These are phyloP conservation scores for Lindgomyces ingoldianus DNA, from an alignment of 495 filamentous ascomycete genomes.

Conservation along the genomic window DNA sequence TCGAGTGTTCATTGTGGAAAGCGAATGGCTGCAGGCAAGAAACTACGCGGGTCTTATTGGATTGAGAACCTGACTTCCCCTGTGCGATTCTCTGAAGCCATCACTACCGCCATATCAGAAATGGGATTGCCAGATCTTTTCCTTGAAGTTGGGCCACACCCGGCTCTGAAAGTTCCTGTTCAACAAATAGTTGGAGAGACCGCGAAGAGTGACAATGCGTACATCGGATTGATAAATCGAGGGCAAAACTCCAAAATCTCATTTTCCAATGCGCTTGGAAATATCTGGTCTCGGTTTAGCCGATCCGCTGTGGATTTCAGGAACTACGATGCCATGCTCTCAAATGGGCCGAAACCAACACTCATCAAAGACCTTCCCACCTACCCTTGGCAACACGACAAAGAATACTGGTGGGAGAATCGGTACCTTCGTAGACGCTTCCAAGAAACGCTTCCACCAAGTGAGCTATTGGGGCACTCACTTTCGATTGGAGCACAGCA, in stretches of 20 bases:
- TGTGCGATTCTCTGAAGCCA: slow-evolving; percentile 25
- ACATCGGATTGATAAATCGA: neutral
- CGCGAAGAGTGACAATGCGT: neutral
- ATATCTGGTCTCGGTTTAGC: slow-evolving; percentile 6
- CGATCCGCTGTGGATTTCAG: slow-evolving; percentile 8
- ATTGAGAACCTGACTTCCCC: slow-evolving; percentile 19
- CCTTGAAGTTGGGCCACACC: slow-evolving; percentile 18
- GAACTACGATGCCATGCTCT: neutral
- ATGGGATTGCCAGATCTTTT: slow-evolving; percentile 1
- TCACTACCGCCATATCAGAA: neutral
- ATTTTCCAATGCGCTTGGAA: neutral
- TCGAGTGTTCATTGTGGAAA: neutral
- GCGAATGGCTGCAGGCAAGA: neutral
- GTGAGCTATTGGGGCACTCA: slow-evolving; percentile 6
- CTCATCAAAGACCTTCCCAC: slow-evolving; percentile 20
- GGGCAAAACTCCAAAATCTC: neutral
- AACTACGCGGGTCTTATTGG: slow-evolving; percentile 23
- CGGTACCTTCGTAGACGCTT: neutral
- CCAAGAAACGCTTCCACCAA: slow-evolving; percentile 7
- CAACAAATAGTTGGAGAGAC: slow-evolving; percentile 1
- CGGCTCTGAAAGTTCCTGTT: slow-evolving; percentile 10
- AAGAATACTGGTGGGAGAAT: slow-evolving; percentile 26
- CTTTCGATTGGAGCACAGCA: neutral
- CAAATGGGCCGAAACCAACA: neutral
- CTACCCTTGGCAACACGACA: slow-evolving; percentile 33